Base-by-base conservation (phyloP, 129 eudicot species). In the Deinandra increscens region DNA sequence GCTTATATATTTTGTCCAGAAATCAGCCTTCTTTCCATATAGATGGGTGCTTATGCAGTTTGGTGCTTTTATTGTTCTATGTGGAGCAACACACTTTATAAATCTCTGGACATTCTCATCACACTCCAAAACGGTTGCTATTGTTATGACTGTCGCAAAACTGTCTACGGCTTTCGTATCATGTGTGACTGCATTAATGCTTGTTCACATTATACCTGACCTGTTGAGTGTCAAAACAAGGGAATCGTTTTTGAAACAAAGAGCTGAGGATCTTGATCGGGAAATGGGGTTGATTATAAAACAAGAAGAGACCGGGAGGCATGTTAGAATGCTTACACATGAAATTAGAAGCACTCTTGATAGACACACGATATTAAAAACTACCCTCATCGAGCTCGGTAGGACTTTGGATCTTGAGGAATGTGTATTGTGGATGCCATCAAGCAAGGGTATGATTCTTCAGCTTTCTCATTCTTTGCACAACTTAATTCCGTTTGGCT, bases 271-370 rank as follows among this genome's bases (percentile, higher is more conserved):
- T 69, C 91, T 86, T 12, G 87, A 80, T 72, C 66, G 85, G 41
- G 88, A 86, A 74, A 86, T 75, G 91, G 87, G 91, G 29, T 65
- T 86, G 15, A 83, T 80, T 29, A 81, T 86, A 34, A 76, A 79
- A 56, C 86, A 86, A 69, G 91, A 83, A 64, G 88, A 83, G 78
- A 83, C 91, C 0, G 87, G 86, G 44, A 78, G 87, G 29, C 87
- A 83, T 69, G 86, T 86, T 49, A 74, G 86, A 78, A 86, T 80
- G 88, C 80, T 86, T 45, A 86, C 87, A 13, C 85, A 83, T 81
- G 88, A 86, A 71, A 86, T 86, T 67, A 68, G 91, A 77, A 83
- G 86, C 82, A 86, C 91, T 6, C 85, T 86, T 64, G 85, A 86
- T 62, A 29, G 91, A 34, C 85, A 86, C 79, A 82, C 87, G 2